Base-by-base conservation (phyloP, 2,329 filamentous ascomycete species). In the Arthrobotrys pseudoclavata region DNA sequence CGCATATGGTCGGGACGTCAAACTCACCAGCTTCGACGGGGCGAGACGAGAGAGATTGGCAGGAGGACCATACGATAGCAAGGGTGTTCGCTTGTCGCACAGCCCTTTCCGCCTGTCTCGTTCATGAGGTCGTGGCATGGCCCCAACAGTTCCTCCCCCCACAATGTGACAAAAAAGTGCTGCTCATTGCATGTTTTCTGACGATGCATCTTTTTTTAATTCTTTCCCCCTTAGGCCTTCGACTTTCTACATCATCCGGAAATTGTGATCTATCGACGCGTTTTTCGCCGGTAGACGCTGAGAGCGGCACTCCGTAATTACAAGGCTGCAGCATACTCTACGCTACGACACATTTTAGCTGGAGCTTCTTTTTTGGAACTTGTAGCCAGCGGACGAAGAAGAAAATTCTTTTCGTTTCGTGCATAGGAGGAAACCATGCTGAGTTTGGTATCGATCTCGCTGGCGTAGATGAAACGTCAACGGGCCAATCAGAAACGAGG, bases 401-500 rank as follows among this genome's bases (percentile, higher is more conserved):
- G 64, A 76, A 70, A 70, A 60, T 61, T 48, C 48, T 76, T 66
- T 67, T 55, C 55, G 55, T 60, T 31, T 24, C 60, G 40, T 76
- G 72, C 72, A 70, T 76, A 60, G 31, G 64, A 57, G 61, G 12
- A n/a, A 24, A 52, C 61, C 64, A 76, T 64, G 71, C 71, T 63
- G 13, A 53, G 47, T 74, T 67, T 52, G 71, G 63, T 26, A 63
- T 55, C 62, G 68, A 71, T 71, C 68, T 71, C 34, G 68, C 20
- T 68, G 48, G 64, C 53, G 64, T 47, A 29, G 34, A 57, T 62
- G 64, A 76, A 63, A 61, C 47, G 34, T 37, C 53, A 22, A 34
- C 22, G 47, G 64, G 29, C 63, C 63, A 69, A 69, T 69, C 63
- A 69, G 62, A 61, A 18, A 20, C n/a, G 34, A 26, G 31, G 12